Conservation (phyloP, 805 yeast genomes). For the Nakazawaea anatomiae region DNA sequence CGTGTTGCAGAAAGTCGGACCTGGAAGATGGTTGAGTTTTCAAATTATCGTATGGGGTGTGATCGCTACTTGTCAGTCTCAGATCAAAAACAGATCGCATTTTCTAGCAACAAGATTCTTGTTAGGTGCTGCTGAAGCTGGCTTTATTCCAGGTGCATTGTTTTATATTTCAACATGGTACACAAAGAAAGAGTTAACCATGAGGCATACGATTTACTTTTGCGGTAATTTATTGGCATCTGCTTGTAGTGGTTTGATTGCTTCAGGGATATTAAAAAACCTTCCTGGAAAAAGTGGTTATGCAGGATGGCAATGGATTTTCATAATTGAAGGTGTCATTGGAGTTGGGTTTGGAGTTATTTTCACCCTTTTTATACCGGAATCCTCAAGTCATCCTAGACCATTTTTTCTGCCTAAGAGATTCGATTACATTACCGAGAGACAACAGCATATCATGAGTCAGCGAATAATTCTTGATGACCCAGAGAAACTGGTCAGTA, state of each 20-base stretch:
- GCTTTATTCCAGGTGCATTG: conserved; percentile 60
- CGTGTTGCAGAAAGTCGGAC: conserved; percentile 57
- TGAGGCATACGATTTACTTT: conserved; percentile 41
- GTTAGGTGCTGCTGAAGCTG: conserved; percentile 57
- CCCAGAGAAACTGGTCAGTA: conserved; percentile 23
- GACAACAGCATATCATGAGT: conserved; percentile 11
- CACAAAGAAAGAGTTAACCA: conserved; percentile 50
- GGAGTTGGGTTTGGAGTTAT: conserved; percentile 16
- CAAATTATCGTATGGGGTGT: conserved; percentile 54
- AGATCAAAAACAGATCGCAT: conserved; percentile 31
- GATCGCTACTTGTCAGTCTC: conserved; percentile 48
- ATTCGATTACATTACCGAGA: conserved; percentile 6
- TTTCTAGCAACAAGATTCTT: conserved; percentile 46
- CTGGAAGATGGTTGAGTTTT: conserved; percentile 56
- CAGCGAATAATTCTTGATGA: conserved; percentile 13
- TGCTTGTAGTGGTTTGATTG: conserved; percentile 25
- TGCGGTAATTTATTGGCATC: conserved; percentile 36
- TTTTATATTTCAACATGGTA: conserved; percentile 66
- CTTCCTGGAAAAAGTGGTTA: conserved; percentile 24
- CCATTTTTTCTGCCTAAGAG: conserved; percentile 19
- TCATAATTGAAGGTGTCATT: conserved; percentile 52
- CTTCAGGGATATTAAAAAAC: conserved; percentile 44
- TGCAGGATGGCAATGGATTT: conserved; percentile 64
- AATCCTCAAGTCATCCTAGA: conserved; percentile 17
- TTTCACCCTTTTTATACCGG: conserved; percentile 28